A percentile compares a stretch with the other conserved stretches of the same genome.
Conservation (phyloP, 495 filamentous ascomycete species). For the Thozetella sp. region DNA sequence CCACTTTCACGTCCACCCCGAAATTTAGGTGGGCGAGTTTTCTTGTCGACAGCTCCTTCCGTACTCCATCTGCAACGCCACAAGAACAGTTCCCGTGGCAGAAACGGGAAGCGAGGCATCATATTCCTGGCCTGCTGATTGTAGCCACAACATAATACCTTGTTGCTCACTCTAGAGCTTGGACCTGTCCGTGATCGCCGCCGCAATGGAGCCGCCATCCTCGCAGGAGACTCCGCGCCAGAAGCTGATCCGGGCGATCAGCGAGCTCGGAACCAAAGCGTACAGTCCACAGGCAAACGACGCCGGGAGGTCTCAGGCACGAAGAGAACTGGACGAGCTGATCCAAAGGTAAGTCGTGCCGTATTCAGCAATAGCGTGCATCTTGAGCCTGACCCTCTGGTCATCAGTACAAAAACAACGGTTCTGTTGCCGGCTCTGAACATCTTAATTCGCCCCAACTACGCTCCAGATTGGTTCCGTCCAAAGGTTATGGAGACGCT, state of each 20-base stretch:
- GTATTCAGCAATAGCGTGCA: neutral
- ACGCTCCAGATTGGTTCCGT: conserved; percentile 50
- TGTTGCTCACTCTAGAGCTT: neutral
- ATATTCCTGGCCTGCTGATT: too few relatives aligned
- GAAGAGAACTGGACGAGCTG: conserved; percentile 36
- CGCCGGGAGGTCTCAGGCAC: conserved; percentile 23
- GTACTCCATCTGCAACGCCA: too few relatives aligned
- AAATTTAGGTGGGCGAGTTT: too few relatives aligned
- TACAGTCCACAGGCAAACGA: conserved; percentile 35
- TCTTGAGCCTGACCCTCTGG: conserved; percentile 18
- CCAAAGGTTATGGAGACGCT: conserved; percentile 56
- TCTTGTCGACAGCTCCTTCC: too few relatives aligned
- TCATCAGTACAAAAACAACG: conserved; percentile 41
- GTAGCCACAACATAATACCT: too few relatives aligned
- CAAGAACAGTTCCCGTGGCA: too few relatives aligned
- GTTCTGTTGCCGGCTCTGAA: conserved; percentile 46
- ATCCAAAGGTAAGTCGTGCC: conserved; percentile 37
- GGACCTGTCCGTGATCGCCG: too few relatives aligned
- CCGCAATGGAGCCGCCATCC: conserved; percentile 17
- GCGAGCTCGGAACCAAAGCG: conserved; percentile 36
- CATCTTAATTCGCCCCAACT: conserved; percentile 42
- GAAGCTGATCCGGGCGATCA: conserved; percentile 28
- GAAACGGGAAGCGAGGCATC: too few relatives aligned
- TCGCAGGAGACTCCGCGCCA: conserved; percentile 19
- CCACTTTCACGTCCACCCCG: too few relatives aligned